Base-by-base conservation (phyloP, 1,139 yeast species). In the Yamadazyma conglobata region DNA sequence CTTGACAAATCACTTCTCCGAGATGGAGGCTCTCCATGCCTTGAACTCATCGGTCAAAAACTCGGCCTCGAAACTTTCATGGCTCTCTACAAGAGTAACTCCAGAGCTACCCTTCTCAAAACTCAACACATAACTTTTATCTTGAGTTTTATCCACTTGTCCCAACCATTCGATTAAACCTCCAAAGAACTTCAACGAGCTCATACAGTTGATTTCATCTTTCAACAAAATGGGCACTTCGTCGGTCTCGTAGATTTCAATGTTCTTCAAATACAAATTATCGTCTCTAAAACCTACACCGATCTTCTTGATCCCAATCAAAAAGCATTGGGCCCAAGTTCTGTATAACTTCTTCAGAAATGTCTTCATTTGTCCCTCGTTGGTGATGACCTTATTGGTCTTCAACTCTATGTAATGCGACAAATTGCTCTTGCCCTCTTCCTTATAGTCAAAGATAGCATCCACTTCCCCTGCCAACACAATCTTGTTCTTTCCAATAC, bases 311-410 rank as follows among this genome's bases (percentile, higher is more conserved):
- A 89, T 72, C 4, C 98, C 98, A 32, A 87, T 68, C 24, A 93
- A 60, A 54, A 89, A 93, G 40, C 95, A 81, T 60, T 89, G 97
- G 3, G 95, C 88, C 99, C 99, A 93, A 0, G 93, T 72, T 39
- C 68, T 75, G 53, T 81, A 75, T 25, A 89, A 56, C 52, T 79
- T 88, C 54, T 57, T 73, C 51, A 89, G 96, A 49, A 89, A 88
- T 5, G 59, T 67, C 19, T 61, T 58, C 14, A 78, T 73, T 22
- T 77, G 77, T 10, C 64, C 64, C 7, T 73, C 75, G 23, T 66
- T 62, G 19, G 64, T 68, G 0, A 89, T 65, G 6, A 68, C 61
- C 26, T 72, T 67, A 4, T 79, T 62, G 1, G 96, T 86, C 50
- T 89, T 91, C 42, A 93, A 65, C 52, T 91, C 97, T 6, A 83